phyloP scores from a whole-genome alignment of 129 eudicot species.

The Solidago caesia region DNA sequence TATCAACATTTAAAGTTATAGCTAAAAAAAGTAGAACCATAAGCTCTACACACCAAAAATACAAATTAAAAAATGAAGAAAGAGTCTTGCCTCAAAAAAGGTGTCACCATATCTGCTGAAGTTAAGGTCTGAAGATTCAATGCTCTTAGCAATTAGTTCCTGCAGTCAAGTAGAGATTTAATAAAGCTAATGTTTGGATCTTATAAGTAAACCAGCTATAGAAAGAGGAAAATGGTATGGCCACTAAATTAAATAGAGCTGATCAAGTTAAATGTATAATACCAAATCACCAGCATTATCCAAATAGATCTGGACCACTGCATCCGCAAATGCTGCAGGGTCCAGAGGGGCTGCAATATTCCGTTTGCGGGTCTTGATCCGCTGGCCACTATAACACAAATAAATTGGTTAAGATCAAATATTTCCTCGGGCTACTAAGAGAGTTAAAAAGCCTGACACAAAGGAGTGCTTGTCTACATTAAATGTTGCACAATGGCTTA shows the following conservation, averaged over 20 bases:
- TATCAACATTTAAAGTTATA: too few relatives aligned
- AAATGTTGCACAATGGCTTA: too few relatives aligned
- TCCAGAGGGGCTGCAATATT: constrained; percentile 99
- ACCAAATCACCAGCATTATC: constrained; percentile 99
- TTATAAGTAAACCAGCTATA: background rate
- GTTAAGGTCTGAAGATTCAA: constrained; percentile 93
- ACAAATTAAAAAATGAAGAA: background rate
- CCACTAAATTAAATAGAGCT: background rate
- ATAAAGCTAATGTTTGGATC: background rate
- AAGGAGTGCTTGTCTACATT: too few relatives aligned
- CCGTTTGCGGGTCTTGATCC: constrained; percentile 99
- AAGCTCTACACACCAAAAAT: background rate
- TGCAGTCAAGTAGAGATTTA: constrained; percentile 25
- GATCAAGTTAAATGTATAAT: background rate
- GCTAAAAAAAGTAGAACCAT: too few relatives aligned
- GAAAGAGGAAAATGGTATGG: background rate
- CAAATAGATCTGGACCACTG: constrained; percentile 99
- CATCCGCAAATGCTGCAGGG: constrained; percentile 99
- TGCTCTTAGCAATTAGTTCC: constrained; percentile 96
- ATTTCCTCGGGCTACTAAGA: too few relatives aligned
- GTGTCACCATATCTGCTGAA: constrained; percentile 99
- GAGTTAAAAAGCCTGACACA: too few relatives aligned
- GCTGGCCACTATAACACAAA: constrained; percentile 86
- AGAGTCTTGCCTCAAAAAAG: constrained; percentile 75
- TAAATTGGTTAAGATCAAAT: background rate